Evolutionary conservation across 345 rosid genomes (phyloP).

Genomic region (Bretschneidera sinensis): DNA sequence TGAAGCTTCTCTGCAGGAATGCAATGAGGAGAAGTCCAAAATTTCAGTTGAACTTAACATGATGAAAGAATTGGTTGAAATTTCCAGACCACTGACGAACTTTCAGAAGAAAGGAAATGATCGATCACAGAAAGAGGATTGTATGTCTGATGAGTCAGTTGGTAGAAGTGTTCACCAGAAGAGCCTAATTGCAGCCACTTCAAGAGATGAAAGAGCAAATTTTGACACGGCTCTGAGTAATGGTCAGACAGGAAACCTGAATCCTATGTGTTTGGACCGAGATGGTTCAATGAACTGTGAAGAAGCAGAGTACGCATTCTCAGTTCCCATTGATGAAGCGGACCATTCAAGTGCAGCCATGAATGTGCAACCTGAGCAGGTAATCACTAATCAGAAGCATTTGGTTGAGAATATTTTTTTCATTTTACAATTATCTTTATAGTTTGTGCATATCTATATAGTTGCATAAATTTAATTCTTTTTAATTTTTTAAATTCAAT

Average conservation of each 20-base stretch:
- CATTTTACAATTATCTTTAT: no score
- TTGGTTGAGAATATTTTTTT: conserved; percentile 1
- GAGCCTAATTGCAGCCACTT: conserved; percentile 12
- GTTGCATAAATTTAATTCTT: no score
- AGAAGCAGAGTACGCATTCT: conserved; percentile 25
- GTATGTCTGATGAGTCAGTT: conserved; percentile 21
- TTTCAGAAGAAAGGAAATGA: conserved; percentile 27
- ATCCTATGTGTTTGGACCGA: conserved; percentile 14
- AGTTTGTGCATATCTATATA: no score
- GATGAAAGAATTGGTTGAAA: conserved; percentile 43
- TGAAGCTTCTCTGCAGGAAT: conserved; percentile 59
- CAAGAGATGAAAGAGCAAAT: conserved; percentile 11
- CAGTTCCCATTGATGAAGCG: conserved; percentile 22
- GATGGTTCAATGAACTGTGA: conserved; percentile 19
- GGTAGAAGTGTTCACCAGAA: conserved; percentile 13
- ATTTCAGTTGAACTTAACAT: conserved; percentile 49
- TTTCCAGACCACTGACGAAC: conserved; percentile 24
- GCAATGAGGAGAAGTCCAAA: conserved; percentile 51
- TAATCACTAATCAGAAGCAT: conserved; percentile 15
- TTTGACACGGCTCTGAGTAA: conserved; percentile 8
- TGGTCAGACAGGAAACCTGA: conserved; percentile 10
- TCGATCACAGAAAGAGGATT: conserved; percentile 20
- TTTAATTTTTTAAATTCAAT: no score
- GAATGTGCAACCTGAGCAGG: conserved; percentile 37
- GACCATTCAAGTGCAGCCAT: conserved; percentile 10